These are phyloP conservation scores for Trichothecium sympodiale DNA, from an alignment of 2,329 filamentous ascomycete genomes.

Conservation along the genomic window DNA sequence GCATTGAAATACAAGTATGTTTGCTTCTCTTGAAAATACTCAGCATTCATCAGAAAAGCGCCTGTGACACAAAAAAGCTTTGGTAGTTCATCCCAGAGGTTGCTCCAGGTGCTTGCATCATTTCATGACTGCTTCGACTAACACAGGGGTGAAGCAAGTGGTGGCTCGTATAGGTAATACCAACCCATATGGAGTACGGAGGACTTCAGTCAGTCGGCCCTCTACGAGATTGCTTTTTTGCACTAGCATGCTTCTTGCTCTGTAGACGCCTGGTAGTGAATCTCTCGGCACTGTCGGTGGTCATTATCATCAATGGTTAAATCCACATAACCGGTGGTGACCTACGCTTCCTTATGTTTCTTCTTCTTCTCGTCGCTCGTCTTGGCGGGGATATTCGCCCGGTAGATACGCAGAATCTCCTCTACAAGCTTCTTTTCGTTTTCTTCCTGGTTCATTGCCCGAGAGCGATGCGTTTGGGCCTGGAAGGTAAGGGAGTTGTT, in stretches of 20 bases:
- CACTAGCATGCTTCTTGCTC: constrained; percentile 36
- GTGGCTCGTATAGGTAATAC: neutral
- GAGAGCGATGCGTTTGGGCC: constrained; percentile 41
- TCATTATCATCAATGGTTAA: neutral
- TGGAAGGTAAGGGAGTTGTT: constrained; percentile 44
- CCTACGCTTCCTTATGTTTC: constrained; percentile 38
- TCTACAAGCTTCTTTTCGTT: constrained; percentile 38
- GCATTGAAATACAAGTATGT: too few relatives aligned
- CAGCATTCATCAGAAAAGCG: too few relatives aligned
- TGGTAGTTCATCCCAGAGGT: too few relatives aligned
- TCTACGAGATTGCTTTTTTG: constrained; percentile 37
- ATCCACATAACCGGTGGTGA: neutral
- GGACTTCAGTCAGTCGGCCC: constrained; percentile 19
- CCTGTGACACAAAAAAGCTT: too few relatives aligned
- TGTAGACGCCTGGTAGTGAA: constrained; percentile 34
- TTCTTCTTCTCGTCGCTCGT: constrained; percentile 33
- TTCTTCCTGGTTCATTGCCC: constrained; percentile 39
- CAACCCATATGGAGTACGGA: too few relatives aligned
- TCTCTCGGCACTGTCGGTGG: constrained; percentile 27
- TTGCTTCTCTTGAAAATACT: too few relatives aligned
- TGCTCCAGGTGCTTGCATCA: too few relatives aligned
- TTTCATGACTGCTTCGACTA: too few relatives aligned
- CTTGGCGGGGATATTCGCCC: constrained; percentile 31
- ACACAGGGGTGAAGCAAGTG: too few relatives aligned
- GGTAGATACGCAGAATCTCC: constrained; percentile 37